Percentiles rank a stretch among this genome's conserved stretches.
phyloP scores from a whole-genome alignment of 2,329 filamentous ascomycete species.

The Basipetospora chlamydospora region DNA sequence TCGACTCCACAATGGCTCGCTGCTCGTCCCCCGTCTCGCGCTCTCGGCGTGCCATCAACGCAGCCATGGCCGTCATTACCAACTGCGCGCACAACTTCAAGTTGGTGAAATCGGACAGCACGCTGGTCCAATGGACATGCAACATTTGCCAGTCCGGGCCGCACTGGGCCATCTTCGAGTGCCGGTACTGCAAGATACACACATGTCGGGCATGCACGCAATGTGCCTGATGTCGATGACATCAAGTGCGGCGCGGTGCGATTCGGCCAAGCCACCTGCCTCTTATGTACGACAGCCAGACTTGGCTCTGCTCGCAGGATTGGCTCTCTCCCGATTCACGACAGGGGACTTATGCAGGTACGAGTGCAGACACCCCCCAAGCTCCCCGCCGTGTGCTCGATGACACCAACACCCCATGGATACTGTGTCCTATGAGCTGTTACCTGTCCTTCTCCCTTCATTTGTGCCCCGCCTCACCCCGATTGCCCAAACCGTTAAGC shows the following conservation, averaged over 20 bases:
- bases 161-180: constrained; percentile 56
- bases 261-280: too few species aligned
- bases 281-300: too few species aligned
- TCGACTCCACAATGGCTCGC: constrained; percentile 3
- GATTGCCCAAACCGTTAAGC: too few species aligned
- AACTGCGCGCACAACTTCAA: constrained; percentile 49
- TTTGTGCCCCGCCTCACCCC: too few species aligned
- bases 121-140: constrained; percentile 51
- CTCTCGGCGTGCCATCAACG: constrained; percentile 4
- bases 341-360: too few species aligned
- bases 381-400: too few species aligned
- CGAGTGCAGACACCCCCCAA: too few species aligned
- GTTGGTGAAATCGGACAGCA: constrained; percentile 53
- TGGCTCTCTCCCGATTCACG: too few species aligned
- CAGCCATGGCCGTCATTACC: constrained; percentile 36
- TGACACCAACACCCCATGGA: too few species aligned
- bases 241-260: background rate
- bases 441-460: too few species aligned
- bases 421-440: too few species aligned
- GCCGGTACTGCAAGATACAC: constrained; percentile 53
- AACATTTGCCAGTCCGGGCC: constrained; percentile 49
- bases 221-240: constrained; percentile 1
- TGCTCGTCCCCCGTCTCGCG: background rate
- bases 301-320: too few species aligned
- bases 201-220: constrained; percentile 45